Evolutionary conservation across 208 protist genomes (phyloP), one percentile per base, ranked within the genome.

Genomic region (Acanthamoeba polyphaga): DNA sequence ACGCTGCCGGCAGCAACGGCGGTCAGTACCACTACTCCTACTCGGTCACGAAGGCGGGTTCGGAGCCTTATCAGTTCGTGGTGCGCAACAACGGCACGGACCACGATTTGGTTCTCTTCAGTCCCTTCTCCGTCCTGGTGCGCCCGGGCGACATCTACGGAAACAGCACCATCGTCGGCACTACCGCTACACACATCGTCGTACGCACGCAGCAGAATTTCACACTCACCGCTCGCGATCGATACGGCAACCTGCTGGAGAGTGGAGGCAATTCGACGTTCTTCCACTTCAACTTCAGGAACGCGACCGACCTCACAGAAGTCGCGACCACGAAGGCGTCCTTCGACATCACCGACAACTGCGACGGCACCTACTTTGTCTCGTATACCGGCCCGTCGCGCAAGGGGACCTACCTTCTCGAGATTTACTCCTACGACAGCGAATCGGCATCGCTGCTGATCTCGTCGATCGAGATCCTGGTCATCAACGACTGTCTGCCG

Each of bases 291-390:
- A 53, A 43, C 43, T 55, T 93, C 49, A 2, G 76, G 2, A 53
- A 78, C n/a, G 64, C 62, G 13, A 43, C 29, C 38, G 38, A 70
- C 27, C 34, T 29, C 22, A 93, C 62, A 13, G 49, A 62, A 19
- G 32, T 93, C 27, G 27, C 6, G 15, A 27, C 10, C 19, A 60
- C 68, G 22, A 32, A 66, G 43, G 15, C 4, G 4, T 49, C 34
- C 68, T 72, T 93, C n/a, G 22, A 6, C 64, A 76, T 93, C 29
- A n/a, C 29, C 24, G 88, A 93, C 27, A 93, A 93, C 64, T 93
- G 88, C 68, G 88, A 93, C n/a, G 88, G 88, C 64, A 93, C 88
- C 10, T 93, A 93, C 76, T 29, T 2, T 3, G 64, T 93, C 49
- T 46, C 88, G 29, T 93, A 78, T 27, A 27, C 27, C 51, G 49